phyloP scores from a whole-genome alignment of 2,329 filamentous ascomycete genomes.

The Colletotrichum karsti region DNA sequence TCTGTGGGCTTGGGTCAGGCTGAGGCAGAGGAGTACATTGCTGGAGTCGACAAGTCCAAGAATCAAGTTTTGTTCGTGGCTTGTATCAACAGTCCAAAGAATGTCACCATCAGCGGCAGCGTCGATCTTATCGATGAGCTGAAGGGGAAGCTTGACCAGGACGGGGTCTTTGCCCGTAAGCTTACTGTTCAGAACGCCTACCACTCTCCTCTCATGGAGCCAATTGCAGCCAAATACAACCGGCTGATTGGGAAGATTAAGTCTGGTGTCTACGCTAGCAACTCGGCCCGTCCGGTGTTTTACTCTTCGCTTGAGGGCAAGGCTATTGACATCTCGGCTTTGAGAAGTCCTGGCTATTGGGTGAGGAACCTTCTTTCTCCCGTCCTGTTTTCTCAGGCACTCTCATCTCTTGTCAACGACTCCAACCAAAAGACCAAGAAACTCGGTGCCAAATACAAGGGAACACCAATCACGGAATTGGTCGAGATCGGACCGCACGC shows the following conservation, averaged over 20 bases:
- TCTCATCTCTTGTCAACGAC: background rate
- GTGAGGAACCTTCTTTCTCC: background rate
- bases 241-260: background rate
- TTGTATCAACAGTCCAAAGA: constrained; percentile 61
- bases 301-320: background rate
- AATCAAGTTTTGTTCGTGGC: constrained; percentile 32
- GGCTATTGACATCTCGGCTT: background rate
- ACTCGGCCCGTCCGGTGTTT: background rate
- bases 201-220: constrained; percentile 30
- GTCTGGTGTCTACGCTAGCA: background rate
- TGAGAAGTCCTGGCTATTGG: background rate
- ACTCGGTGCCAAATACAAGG: background rate
- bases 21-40: constrained; percentile 42
- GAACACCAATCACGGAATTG: background rate
- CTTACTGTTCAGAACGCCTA: constrained; percentile 28
- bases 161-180: constrained; percentile 29
- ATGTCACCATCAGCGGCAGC: constrained; percentile 54
- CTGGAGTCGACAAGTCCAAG: background rate
- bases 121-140: constrained; percentile 34
- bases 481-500: background rate
- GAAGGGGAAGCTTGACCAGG: constrained; percentile 30
- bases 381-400: background rate
- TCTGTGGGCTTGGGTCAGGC: constrained; percentile 57
- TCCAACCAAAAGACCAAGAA: background rate
- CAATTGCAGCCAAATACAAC: constrained; percentile 33